Percentiles rank a stretch among this genome's conserved stretches.
Conservation (phyloP, 768 basidiomycete species). For the Tylopilus subfusipes region DNA sequence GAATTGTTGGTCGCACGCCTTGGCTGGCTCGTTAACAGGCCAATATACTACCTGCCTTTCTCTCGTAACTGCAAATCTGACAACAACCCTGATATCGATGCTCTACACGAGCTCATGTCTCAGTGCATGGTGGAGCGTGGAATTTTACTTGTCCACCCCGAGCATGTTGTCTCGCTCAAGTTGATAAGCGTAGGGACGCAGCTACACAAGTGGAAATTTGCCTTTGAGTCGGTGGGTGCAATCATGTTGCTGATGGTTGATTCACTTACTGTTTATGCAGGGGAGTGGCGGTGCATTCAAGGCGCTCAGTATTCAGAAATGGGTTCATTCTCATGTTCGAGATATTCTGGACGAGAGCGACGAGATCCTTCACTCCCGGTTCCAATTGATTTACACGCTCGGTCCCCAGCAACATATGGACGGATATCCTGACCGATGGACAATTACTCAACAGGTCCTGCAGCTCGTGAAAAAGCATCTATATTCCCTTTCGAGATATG, state of each 20-base stretch:
- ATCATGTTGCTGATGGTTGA: no score
- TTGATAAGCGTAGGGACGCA: no score
- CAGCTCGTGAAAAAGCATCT: background rate
- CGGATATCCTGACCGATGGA: constrained; percentile 33
- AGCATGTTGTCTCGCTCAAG: constrained; percentile 48
- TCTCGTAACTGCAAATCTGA: constrained; percentile 30
- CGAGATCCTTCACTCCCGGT: constrained; percentile 28
- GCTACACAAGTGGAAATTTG: background rate
- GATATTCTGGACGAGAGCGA: constrained; percentile 27
- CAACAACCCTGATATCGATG: constrained; percentile 5
- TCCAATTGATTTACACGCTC: constrained; percentile 34
- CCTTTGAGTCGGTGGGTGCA: background rate
- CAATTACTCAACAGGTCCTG: constrained; percentile 27
- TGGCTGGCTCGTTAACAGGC: no score
- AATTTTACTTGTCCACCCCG: constrained; percentile 45
- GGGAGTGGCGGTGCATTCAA: no score
- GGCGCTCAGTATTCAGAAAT: constrained; percentile 18
- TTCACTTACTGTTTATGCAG: no score
- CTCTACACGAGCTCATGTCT: constrained; percentile 29
- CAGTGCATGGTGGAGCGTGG: no score
- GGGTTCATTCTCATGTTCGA: constrained; percentile 15
- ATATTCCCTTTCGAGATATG: background rate
- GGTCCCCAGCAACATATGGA: constrained; percentile 27
- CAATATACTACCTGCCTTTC: constrained; percentile 48
- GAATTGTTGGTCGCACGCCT: constrained; percentile 40